Percentiles rank a stretch among this genome's conserved stretches.
These are phyloP conservation scores for Macrolepiota albuminosa DNA, from an alignment of 768 basidiomycete genomes.

Conservation along the genomic window DNA sequence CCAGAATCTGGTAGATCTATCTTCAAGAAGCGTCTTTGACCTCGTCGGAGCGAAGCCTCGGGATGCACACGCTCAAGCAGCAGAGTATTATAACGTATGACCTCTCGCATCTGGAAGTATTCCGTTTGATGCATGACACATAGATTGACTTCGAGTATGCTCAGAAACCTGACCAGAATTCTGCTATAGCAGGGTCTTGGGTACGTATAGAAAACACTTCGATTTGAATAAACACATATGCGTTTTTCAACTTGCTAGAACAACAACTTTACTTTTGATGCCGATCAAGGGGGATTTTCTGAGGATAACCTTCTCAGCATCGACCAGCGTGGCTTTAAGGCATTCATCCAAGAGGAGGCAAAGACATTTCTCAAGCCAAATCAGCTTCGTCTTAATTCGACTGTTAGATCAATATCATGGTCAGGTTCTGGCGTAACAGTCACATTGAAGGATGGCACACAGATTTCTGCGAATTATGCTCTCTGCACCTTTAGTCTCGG, in stretches of 20 bases:
- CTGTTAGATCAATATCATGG: slow-evolving; percentile 44
- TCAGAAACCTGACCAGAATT: slow-evolving; percentile 59
- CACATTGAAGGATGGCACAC: slow-evolving; percentile 36
- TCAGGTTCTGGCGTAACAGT: slow-evolving; percentile 42
- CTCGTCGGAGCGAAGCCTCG: slow-evolving; percentile 41
- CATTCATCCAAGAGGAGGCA: slow-evolving; percentile 54
- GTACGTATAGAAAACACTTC: slow-evolving; percentile 24
- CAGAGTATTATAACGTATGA: slow-evolving; percentile 52
- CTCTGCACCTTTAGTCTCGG: slow-evolving; percentile 68
- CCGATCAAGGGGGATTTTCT: slow-evolving; percentile 54
- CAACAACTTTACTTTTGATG: slow-evolving; percentile 57
- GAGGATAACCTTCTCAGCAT: slow-evolving; percentile 46
- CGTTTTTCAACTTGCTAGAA: slow-evolving; percentile 29
- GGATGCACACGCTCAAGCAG: slow-evolving; percentile 41
- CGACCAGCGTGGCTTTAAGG: slow-evolving; percentile 61
- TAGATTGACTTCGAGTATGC: slow-evolving; percentile 49
- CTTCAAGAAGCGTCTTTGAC: slow-evolving; percentile 49
- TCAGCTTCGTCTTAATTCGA: slow-evolving; percentile 47
- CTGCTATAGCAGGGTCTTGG: slow-evolving; percentile 62
- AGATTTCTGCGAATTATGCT: slow-evolving; percentile 49
- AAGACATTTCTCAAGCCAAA: slow-evolving; percentile 41
- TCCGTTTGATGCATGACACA: background rate
- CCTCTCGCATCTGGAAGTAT: background rate
- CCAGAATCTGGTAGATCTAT: slow-evolving; percentile 46
- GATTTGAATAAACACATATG: background rate